Percentiles rank a stretch among this genome's conserved stretches.
These are phyloP conservation scores for Tetrahymena elliotti DNA, from an alignment of 73 alveolate genomes.

Conservation along the genomic window DNA sequence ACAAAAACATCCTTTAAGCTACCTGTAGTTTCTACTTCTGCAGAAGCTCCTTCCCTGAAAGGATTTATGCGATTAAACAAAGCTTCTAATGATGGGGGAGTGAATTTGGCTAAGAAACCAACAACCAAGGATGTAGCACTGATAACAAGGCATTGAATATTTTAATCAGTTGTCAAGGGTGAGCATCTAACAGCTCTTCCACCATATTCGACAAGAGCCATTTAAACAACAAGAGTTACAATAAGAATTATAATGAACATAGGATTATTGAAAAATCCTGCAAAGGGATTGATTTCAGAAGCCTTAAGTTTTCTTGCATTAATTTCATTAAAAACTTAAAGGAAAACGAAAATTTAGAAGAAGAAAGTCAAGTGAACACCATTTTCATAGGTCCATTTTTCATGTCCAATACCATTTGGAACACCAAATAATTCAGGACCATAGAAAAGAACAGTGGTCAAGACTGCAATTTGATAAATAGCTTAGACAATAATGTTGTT, in stretches of 20 bases:
- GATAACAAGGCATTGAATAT: conserved; percentile 55
- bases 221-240: conserved; percentile 65
- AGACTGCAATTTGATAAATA: conserved; percentile 56
- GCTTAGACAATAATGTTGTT: conserved; percentile 69
- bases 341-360: conserved; percentile 78
- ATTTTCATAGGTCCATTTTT: conserved; percentile 31
- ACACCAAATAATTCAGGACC: conserved; percentile 65
- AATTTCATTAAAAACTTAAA: conserved; percentile 87
- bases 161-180: conserved; percentile 61
- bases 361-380: conserved; percentile 74
- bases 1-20: neutral
- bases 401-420: conserved; percentile 54
- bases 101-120: conserved; percentile 45
- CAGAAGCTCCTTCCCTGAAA: neutral
- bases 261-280: conserved; percentile 77
- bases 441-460: conserved; percentile 55
- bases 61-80: neutral
- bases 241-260: conserved; percentile 57
- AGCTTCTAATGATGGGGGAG: conserved; percentile 7
- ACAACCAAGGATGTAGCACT: conserved; percentile 57
- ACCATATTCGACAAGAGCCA: conserved; percentile 67
- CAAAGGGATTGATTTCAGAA: conserved; percentile 77
- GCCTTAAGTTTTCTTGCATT: conserved; percentile 76
- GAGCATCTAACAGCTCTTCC: conserved; percentile 74
- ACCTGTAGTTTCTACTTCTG: neutral